Conservation (phyloP, 2,329 filamentous ascomycete species). For the Xylariaceae sp. region DNA sequence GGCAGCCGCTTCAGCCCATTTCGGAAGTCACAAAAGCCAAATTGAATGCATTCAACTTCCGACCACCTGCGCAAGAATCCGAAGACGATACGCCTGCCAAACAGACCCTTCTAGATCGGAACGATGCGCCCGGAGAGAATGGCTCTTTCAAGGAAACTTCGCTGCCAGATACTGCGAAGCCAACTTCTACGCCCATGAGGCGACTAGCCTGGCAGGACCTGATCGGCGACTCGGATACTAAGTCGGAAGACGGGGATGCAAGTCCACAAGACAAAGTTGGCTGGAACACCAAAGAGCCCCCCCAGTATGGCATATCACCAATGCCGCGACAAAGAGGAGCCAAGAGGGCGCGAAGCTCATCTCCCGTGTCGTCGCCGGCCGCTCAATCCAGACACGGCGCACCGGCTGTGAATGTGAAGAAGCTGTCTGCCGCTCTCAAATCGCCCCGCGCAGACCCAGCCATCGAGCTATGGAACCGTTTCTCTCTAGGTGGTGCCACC, state of each 20-base stretch:
- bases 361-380: conserved; percentile 63
- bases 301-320: conserved; percentile 40
- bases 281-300: conserved; percentile 51
- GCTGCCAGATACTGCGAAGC: conserved; percentile 20
- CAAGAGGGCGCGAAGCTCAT: conserved; percentile 70
- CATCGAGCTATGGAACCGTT: conserved; percentile 71
- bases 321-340: conserved; percentile 45
- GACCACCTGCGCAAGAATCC: conserved; percentile 30
- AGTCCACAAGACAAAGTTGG: conserved; percentile 58
- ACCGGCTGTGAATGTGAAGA: conserved; percentile 51
- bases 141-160: conserved; percentile 10
- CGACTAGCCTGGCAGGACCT: conserved; percentile 55
- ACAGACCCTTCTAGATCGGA: conserved; percentile 5
- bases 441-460: conserved; percentile 68
- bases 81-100: conserved; percentile 20
- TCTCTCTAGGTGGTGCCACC: conserved; percentile 49
- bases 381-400: conserved; percentile 36
- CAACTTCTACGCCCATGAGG: conserved; percentile 44
- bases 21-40: conserved; percentile 58
- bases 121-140: too few relatives aligned
- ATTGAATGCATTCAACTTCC: conserved; percentile 52
- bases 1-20: conserved; percentile 41
- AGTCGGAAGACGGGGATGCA: conserved; percentile 40
- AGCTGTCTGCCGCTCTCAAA: conserved; percentile 53
- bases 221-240: conserved; percentile 39